Base-by-base conservation (phyloP, 768 basidiomycete species). In the Auriscalpium microsporum region DNA sequence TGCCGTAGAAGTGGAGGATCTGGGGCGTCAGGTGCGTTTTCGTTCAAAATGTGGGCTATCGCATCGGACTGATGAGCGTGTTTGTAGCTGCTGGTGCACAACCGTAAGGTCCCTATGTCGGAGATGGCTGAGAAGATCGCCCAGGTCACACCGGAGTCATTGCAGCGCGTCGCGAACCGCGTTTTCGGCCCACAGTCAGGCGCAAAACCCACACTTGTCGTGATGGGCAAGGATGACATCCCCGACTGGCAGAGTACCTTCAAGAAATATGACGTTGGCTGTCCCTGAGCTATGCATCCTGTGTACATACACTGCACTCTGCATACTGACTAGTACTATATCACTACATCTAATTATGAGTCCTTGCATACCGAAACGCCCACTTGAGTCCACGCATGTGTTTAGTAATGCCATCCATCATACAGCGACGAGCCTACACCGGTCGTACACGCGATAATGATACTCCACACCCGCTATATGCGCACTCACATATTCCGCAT, bases 81-180 rank as follows among this genome's bases (percentile, higher is more conserved):
- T 35, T 14, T 56, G 3, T 60, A 90, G 87, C 78, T 94, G 34
- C 80, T 95, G 56, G 87, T 94, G 8, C 92, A 95, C 63, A 79
- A 83, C 55, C 83, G 88, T 62, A 93, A 89, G 68, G 79, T 96
- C 44, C 83, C 90, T 13, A 77, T 93, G n/a, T 75, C 81, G 10
- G 94, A 97, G 69, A 97, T 97, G 94, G 86, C 85, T 51, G 82
- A 78, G 6, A 85, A 85, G 65, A 89, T 97, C 58, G 90, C 93
- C 69, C 73, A 75, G 38, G 82, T 97, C 55, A 82, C 82, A 8
- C 66, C 83, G 1, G 76, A 81, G 45, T 84, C 87, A 56, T 73
- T 97, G 34, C 82, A 78, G 55, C 79, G 84, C 19, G 91, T 93
- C 10, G 93, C 92, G 5, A 73, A 73, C 21, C 81, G 86, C 28